phyloP scores from a whole-genome alignment of 1,284 basidiomycete genomes.

The Ustilago esculenta region DNA sequence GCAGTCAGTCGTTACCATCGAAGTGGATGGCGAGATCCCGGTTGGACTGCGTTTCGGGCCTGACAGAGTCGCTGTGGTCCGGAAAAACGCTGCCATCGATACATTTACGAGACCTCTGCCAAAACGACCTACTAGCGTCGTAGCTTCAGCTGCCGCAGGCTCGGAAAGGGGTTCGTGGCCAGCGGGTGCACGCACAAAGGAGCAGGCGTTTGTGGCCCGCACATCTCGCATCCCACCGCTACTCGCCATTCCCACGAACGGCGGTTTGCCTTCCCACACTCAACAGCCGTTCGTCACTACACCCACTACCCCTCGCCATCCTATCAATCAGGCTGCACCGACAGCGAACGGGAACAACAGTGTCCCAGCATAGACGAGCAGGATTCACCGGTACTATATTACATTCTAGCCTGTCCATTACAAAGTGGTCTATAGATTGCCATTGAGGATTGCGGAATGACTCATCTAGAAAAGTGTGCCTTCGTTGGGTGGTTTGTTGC shows the following conservation, averaged over 20 bases:
- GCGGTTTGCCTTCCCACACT: background rate
- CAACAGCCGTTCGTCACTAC: constrained; percentile 11
- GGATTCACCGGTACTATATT: too few species aligned
- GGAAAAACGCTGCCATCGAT: constrained; percentile 45
- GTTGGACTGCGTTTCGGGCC: constrained; percentile 26
- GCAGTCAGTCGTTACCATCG: constrained; percentile 78
- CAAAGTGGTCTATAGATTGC: too few species aligned
- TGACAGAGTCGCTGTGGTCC: constrained; percentile 28
- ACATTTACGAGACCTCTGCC: constrained; percentile 37
- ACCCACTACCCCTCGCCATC: constrained; percentile 20
- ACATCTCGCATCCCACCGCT: constrained; percentile 3
- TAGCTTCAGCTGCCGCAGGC: background rate
- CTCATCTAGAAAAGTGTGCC: constrained; percentile 37
- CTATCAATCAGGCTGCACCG: too few species aligned
- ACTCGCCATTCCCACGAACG: background rate
- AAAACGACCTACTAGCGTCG: constrained; percentile 12
- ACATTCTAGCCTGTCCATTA: too few species aligned
- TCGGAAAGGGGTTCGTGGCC: constrained; percentile 8
- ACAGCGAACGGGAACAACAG: too few species aligned
- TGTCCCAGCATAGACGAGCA: constrained; percentile 19
- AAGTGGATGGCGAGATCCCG: constrained; percentile 37
- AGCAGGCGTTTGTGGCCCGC: background rate
- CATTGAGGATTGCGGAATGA: too few species aligned
- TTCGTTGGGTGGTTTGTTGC: constrained; percentile 12
- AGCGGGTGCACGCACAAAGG: constrained; percentile 11